Evolutionary conservation across 768 basidiomycete species (phyloP), one percentile per base, ranked within the genome.

Genomic region (Mrakia hoshinonis): DNA sequence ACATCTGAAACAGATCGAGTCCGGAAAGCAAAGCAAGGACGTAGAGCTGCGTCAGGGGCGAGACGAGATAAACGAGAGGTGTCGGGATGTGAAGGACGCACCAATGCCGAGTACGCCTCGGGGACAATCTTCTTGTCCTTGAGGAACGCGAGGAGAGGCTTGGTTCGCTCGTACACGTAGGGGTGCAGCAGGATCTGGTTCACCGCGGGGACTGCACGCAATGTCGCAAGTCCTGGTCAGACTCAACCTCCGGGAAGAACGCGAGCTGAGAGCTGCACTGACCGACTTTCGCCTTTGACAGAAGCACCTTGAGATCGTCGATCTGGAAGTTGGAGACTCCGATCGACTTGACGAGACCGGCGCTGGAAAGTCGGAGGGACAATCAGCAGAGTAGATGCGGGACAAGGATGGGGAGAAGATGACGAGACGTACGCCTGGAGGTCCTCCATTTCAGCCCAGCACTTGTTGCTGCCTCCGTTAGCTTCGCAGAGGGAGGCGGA

Each of bases 181-280:
- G 89, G 88, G 76, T 89, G 87, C 39, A 89, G 80, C 71, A 83
- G 83, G 86, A 88, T 75, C 81, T 90, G 89, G 76, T 91, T 89
- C 49, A 87, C 87, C 0, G 85, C 86, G 4, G 89, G 89, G 47
- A 63, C 62, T 63, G 62, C 3, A 46, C 7, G 24, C 1, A n/a
- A n/a, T 5, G 24, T 26, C 12, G 22, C 20, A 39, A n/a, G 36
- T 61, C 39, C 38, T 36, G 18, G 24, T 24, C 62, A 38, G 24
- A n/a, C 15, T 11, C 20, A 2, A 12, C 4, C 9, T 11, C 7
- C 29, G 34, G 15, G 24, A 26, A 7, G n/a, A 43, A 24, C 18
- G 22, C 24, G 38, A 24, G 29, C 24, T 15, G 20, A 36, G 20
- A 2, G 2, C 20, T 6, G 20, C 38, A 63, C 62, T 24, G 15